Evolutionary conservation across 2,329 filamentous ascomycete genomes (phyloP).

Genomic region (Colletotrichum eleusines): DNA sequence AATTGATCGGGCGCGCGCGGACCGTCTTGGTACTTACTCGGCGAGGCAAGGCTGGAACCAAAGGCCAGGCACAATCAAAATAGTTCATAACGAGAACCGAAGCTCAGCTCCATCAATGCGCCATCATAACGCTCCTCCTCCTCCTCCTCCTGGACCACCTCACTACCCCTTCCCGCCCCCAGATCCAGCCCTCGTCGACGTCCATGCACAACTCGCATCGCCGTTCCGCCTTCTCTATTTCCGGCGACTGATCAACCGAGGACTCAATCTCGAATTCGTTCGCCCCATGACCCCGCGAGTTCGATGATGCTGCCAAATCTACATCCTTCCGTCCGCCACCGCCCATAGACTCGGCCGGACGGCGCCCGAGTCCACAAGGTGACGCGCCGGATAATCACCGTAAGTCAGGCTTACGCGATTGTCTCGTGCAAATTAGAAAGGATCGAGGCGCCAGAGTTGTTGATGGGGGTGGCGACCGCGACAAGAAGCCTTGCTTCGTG

Average conservation of each 20-base stretch:
- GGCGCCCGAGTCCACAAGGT: slow-evolving; percentile 20
- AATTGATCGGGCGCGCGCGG: slow-evolving; percentile 36
- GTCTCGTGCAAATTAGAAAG: slow-evolving; percentile 6
- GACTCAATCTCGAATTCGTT: background rate
- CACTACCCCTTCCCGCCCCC: background rate
- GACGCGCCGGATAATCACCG: slow-evolving; percentile 30
- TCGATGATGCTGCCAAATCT: slow-evolving; percentile 21
- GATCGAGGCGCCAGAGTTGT: slow-evolving; percentile 3
- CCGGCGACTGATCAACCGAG: slow-evolving; percentile 8
- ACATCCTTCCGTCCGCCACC: slow-evolving; percentile 2
- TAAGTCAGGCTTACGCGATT: slow-evolving; percentile 23
- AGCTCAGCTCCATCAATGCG: slow-evolving; percentile 37
- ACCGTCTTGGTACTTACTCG: slow-evolving; percentile 18
- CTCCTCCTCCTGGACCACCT: slow-evolving; percentile 25
- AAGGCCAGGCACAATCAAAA: slow-evolving; percentile 26
- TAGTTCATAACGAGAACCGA: slow-evolving; percentile 34
- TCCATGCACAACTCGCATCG: slow-evolving; percentile 39
- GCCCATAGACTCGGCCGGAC: slow-evolving; percentile 8
- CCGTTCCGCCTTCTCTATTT: slow-evolving; percentile 40
- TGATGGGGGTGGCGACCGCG: slow-evolving; percentile 25
- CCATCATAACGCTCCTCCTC: slow-evolving; percentile 40
- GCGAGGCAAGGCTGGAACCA: background rate
- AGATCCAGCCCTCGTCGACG: slow-evolving; percentile 24
- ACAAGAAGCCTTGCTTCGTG: slow-evolving; percentile 13
- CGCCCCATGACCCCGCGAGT: background rate